A percentile compares a stretch with the other conserved stretches of the same genome.
These are phyloP conservation scores for Mycena olivaceomarginata DNA, from an alignment of 768 basidiomycete species.

Conservation along the genomic window DNA sequence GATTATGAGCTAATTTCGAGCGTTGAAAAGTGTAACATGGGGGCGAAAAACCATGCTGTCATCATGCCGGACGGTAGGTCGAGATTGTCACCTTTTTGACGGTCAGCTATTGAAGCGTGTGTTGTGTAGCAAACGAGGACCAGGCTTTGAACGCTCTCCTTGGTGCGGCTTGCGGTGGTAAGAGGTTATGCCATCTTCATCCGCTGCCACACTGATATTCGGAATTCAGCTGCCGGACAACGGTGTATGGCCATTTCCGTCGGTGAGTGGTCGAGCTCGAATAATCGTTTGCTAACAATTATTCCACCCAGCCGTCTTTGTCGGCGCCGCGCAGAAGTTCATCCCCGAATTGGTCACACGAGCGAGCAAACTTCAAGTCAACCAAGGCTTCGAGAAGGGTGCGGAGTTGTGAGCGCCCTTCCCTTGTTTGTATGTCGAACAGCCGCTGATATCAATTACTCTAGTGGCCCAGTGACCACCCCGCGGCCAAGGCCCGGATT, in stretches of 20 bases:
- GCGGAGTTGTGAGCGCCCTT: slow-evolving; percentile 80
- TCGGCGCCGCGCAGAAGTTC: slow-evolving; percentile 88
- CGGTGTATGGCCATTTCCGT: slow-evolving; percentile 98
- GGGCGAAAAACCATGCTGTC: slow-evolving; percentile 97
- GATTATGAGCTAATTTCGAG: slow-evolving; percentile 8
- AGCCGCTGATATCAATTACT: background rate
- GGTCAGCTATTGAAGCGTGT: slow-evolving; percentile 14
- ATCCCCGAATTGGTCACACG: slow-evolving; percentile 90
- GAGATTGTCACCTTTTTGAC: background rate
- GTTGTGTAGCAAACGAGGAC: slow-evolving; percentile 87
- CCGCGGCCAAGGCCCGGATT: slow-evolving; percentile 87
- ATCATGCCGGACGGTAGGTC: slow-evolving; percentile 93
- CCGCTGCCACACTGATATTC: slow-evolving; percentile 25
- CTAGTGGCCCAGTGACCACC: slow-evolving; percentile 87
- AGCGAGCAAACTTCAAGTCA: slow-evolving; percentile 85
- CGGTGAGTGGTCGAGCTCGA: slow-evolving; percentile 65
- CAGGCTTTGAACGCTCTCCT: slow-evolving; percentile 93
- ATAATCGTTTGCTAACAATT: too few species aligned
- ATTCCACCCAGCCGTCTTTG: slow-evolving; percentile 74
- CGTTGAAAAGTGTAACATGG: slow-evolving; percentile 71
- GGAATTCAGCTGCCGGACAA: slow-evolving; percentile 88
- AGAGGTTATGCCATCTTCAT: slow-evolving; percentile 41
- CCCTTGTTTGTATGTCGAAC: background rate
- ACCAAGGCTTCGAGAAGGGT: slow-evolving; percentile 92
- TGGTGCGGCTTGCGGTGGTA: slow-evolving; percentile 95